Base-by-base conservation (phyloP, 129 eudicot genomes). In the Smallanthus sonchifolius region DNA sequence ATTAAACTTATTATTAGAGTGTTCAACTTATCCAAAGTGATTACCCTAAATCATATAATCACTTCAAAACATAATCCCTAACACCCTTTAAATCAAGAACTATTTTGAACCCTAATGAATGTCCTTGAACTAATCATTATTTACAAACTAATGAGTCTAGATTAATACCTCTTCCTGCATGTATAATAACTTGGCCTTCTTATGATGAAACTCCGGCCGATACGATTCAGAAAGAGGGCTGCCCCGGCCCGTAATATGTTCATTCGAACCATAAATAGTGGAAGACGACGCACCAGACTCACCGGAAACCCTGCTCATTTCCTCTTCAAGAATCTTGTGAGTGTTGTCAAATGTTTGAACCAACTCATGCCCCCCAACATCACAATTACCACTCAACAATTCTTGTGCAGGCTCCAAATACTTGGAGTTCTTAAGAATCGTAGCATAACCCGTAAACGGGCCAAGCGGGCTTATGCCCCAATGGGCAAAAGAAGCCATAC, bases 371-470 rank as follows among this genome's bases (percentile, higher is more conserved):
- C 83, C 72, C 38, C 78, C 77, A 20, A 62, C 77, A 76, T 71
- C 54, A 81, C 96, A 87, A 43, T 77, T 77, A 73, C 87, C 92
- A 56, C 84, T 85, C 88, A 92, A 67, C 16, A 92, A 51, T 35
- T 80, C 82, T 54, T 87, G 86, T 13, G 98, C 91, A 15, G 96
- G 98, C 83, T 73, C 86, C 82, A 92, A 78, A 62, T 84, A 92
- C 79, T 79, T 92, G 0, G 98, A 92, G 56, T 86, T 77, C 76
- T 72, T 82, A 34, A 92, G 81, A 44, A 92, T 84, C 0, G 90
- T 84, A 0, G 98, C 84, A 10, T 92, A 92, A 8, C 98, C 98
- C 0, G 98, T 92, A 64, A 92, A 92, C 2, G 98, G 98, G 45
- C 98, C 98, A 3, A 87, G 86, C 0, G 98, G 98, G 40, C 94